Evolutionary conservation across 768 basidiomycete species (phyloP).

Genomic region (Serendipita sp.): DNA sequence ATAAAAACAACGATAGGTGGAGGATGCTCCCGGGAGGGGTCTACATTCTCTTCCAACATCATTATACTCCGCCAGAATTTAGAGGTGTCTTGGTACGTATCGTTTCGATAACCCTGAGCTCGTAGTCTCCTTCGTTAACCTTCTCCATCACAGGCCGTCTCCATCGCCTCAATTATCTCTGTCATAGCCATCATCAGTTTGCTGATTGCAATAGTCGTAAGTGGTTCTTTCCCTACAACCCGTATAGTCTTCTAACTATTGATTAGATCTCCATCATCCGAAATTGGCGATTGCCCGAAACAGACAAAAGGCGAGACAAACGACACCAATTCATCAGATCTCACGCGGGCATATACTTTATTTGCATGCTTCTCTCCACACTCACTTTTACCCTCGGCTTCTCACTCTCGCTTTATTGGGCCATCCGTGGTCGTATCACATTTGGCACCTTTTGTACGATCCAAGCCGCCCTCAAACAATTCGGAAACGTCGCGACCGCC

Average conservation of each 20-base stretch:
- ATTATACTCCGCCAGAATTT: neutral
- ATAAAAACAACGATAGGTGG: conserved; percentile 3
- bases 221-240: neutral
- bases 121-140: neutral
- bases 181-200: neutral
- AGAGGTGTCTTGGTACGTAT: neutral
- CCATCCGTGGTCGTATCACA: neutral
- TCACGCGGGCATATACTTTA: neutral
- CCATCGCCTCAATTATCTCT: neutral
- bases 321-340: neutral
- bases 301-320: neutral
- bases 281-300: neutral
- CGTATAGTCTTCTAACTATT: neutral
- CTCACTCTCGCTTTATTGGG: neutral
- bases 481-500: neutral
- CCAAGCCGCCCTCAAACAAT: conserved; percentile 4
- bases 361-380: neutral
- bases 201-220: neutral
- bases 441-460: conserved; percentile 3
- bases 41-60: neutral
- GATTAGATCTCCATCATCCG: neutral
- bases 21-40: conserved; percentile 1
- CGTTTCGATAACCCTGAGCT: neutral
- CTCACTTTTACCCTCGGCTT: neutral
- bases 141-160: neutral